Base-by-base conservation (phyloP, 1,284 basidiomycete species). In the Anthracocystis setariae region DNA sequence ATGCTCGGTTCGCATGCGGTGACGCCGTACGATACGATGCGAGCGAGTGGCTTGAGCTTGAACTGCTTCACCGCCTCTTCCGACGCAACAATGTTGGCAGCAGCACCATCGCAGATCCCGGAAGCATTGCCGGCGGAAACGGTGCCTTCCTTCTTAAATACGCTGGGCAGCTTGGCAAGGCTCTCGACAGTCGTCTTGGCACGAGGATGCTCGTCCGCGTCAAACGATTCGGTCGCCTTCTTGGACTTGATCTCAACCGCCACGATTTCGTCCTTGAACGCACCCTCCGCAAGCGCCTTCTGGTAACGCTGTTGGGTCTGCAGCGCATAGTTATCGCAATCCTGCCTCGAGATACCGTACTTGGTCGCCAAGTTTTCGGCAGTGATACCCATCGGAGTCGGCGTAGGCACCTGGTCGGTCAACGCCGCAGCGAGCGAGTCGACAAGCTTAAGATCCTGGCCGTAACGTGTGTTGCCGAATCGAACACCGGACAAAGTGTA, bases 101-200 rank as follows among this genome's bases (percentile, higher is more conserved):
- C 94, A n/a, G 94, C 96, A 82, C 95, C 95, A 82, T 98, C 96
- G 83, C 93, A 96, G 82, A 98, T 86, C 53, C 90, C 92, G n/a
- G 91, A 92, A 3, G 95, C 92, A 86, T 98, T 98, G 64, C 94
- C 95, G 56, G 95, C 91, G 18, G 94, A 97, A 82, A 98, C 93
- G 46, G 88, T 90, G 54, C 95, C 95, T 71, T 90, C 88, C 86
- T 87, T 87, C 74, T 91, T 91, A 88, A 98, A 98, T 24, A 91
- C 91, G 46, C 92, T 90, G 70, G 89, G 89, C 54, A 98, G 88
- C 27, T 89, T 87, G 46, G 91, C 92, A 73, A 98, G 89, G 85
- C 94, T 93, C 76, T 97, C 93, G 83, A 90, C 92, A 75, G 95
- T 90, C 71, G 96, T 89, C 78, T 92, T 90, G 86, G 92, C 83